Percentiles rank a stretch among this genome's conserved stretches.
Conservation (phyloP, 202 grass and related monocot genomes). For the Brachypodium distachyon region DNA sequence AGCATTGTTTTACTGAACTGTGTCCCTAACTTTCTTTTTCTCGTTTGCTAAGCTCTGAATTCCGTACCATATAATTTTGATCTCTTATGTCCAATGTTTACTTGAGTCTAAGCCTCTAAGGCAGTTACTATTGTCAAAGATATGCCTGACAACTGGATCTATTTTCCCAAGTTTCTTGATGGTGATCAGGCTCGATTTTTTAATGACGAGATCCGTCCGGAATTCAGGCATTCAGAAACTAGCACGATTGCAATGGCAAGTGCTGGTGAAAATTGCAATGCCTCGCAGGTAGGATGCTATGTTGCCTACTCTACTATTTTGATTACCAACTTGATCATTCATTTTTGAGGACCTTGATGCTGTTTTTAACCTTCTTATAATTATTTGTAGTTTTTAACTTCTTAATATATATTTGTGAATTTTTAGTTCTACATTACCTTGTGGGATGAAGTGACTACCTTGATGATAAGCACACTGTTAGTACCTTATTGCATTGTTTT, state of each 20-base stretch:
- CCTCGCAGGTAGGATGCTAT: constrained; percentile 70
- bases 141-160: no score
- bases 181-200: constrained; percentile 31
- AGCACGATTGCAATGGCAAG: constrained; percentile 91
- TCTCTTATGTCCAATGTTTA: no score
- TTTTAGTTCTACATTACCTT: constrained; percentile 91
- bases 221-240: constrained; percentile 74
- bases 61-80: not conserved
- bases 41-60: not conserved
- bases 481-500: not conserved
- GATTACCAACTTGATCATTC: not conserved
- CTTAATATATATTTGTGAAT: not conserved
- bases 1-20: constrained; percentile 1
- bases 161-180: no score
- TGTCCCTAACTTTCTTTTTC: not conserved
- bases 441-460: constrained; percentile 94
- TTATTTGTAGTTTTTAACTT: no score
- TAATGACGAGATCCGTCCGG: constrained; percentile 71
- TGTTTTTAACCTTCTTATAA: not conserved
- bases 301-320: not conserved
- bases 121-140: no score
- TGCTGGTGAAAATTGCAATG: constrained; percentile 87
- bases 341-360: not conserved
- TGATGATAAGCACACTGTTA: constrained; percentile 93
- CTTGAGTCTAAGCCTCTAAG: no score